Evolutionary conservation across 2,329 filamentous ascomycete genomes (phyloP).

Genomic region (Talaromyces sp.): DNA sequence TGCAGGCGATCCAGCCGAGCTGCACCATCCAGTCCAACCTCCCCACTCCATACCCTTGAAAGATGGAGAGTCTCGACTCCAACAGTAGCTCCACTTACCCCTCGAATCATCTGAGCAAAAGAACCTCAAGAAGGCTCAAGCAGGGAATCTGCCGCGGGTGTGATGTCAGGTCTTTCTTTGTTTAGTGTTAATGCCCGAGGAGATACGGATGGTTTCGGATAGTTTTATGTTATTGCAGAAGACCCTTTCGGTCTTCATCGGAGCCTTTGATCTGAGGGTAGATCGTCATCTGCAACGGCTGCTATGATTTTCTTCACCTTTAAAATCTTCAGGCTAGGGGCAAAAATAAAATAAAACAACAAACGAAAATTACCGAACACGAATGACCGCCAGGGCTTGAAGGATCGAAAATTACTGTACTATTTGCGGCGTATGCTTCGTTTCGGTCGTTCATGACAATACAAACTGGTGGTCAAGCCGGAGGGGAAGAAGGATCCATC

Average conservation of each 20-base stretch:
- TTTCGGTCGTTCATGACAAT: not conserved
- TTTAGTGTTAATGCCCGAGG: not conserved
- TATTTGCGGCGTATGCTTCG: not conserved
- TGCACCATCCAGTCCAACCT: not conserved
- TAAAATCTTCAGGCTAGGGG: too few species aligned
- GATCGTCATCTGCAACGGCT: slow-evolving; percentile 22
- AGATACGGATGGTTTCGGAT: not conserved
- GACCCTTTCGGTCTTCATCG: too few species aligned
- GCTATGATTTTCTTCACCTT: slow-evolving; percentile 17
- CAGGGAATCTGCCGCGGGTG: not conserved
- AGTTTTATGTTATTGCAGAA: not conserved
- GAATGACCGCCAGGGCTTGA: too few species aligned
- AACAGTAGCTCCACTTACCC: slow-evolving; percentile 2
- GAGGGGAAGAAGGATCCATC: too few species aligned
- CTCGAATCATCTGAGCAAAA: slow-evolving; percentile 2
- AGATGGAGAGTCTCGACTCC: slow-evolving; percentile 2
- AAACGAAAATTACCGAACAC: not conserved
- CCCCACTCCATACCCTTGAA: slow-evolving; percentile 10
- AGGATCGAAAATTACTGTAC: too few species aligned
- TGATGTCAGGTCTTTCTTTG: not conserved
- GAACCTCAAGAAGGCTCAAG: not conserved
- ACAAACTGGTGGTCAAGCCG: not conserved
- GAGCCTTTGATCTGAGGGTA: not conserved
- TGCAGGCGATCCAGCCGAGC: slow-evolving; percentile 11
- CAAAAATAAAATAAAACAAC: not conserved